These are phyloP conservation scores for Populus euphratica DNA, from an alignment of 345 rosid species.

Conservation along the genomic window DNA sequence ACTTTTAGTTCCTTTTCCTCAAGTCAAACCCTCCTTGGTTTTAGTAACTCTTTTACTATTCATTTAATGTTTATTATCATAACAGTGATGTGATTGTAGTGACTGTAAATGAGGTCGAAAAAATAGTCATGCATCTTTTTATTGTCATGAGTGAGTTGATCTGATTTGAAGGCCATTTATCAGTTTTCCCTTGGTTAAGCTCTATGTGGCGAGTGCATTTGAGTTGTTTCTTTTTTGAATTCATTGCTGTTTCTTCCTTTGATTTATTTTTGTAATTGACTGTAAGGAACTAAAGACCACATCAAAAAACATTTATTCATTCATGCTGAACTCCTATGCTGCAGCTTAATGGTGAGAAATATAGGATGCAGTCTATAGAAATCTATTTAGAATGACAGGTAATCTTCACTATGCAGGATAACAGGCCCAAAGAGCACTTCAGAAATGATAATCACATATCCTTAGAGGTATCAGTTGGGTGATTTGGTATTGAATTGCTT, in stretches of 20 bases:
- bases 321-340: background rate
- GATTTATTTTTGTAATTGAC: background rate
- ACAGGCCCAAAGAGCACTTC: slow-evolving; percentile 48
- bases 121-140: background rate
- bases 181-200: background rate
- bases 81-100: background rate
- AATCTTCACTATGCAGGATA: slow-evolving; percentile 45
- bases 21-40: background rate
- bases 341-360: background rate
- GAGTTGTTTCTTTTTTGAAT: background rate
- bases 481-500: background rate
- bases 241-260: background rate
- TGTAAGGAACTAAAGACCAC: background rate
- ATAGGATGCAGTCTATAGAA: background rate
- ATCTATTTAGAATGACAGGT: background rate
- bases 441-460: slow-evolving; percentile 42
- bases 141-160: background rate
- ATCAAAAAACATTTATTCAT: background rate
- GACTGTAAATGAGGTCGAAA: background rate
- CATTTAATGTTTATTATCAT: background rate
- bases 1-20: background rate
- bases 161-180: background rate
- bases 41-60: background rate
- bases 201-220: background rate
- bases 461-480: slow-evolving; percentile 47